Evolutionary conservation across 1,284 basidiomycete species (phyloP).

Genomic region (Tilletia horrida): DNA sequence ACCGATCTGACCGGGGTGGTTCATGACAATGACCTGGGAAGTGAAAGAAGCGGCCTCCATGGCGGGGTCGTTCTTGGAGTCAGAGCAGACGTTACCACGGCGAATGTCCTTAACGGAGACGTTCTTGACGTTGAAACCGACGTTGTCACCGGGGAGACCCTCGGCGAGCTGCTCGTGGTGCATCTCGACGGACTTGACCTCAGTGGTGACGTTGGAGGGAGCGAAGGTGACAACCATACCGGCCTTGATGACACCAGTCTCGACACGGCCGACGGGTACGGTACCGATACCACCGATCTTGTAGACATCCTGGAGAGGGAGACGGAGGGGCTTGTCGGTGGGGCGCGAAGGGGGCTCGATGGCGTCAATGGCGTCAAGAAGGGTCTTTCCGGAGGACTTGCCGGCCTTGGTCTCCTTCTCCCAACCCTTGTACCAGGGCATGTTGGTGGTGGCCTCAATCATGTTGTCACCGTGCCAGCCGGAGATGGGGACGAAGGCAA

Average conservation of each 20-base stretch:
- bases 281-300: slow-evolving; percentile 99
- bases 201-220: slow-evolving; percentile 96
- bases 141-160: slow-evolving; percentile 97
- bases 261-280: slow-evolving; percentile 99
- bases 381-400: slow-evolving; percentile 92
- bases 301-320: slow-evolving; percentile 99
- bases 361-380: slow-evolving; percentile 98
- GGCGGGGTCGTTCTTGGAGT: slow-evolving; percentile 99
- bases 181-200: slow-evolving; percentile 99
- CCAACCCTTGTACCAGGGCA: slow-evolving; percentile 97
- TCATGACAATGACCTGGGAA: slow-evolving; percentile 99
- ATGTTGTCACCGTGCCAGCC: slow-evolving; percentile 99
- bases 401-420: slow-evolving; percentile 75
- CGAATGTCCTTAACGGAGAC: slow-evolving; percentile 99
- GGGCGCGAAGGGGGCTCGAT: slow-evolving; percentile 96
- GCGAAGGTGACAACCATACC: slow-evolving; percentile 96
- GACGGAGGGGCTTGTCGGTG: slow-evolving; percentile 98
- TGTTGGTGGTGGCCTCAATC: slow-evolving; percentile 79
- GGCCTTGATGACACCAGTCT: slow-evolving; percentile 99
- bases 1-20: slow-evolving; percentile 99
- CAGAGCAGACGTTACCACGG: slow-evolving; percentile 96
- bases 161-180: slow-evolving; percentile 98
- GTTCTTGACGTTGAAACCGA: slow-evolving; percentile 90
- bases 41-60: slow-evolving; percentile 99
- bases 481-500: slow-evolving; percentile 98